Percentiles rank a stretch among this genome's conserved stretches.
These are phyloP conservation scores for Sugiyamaella smithiae DNA, from an alignment of 805 yeast species.

Conservation along the genomic window DNA sequence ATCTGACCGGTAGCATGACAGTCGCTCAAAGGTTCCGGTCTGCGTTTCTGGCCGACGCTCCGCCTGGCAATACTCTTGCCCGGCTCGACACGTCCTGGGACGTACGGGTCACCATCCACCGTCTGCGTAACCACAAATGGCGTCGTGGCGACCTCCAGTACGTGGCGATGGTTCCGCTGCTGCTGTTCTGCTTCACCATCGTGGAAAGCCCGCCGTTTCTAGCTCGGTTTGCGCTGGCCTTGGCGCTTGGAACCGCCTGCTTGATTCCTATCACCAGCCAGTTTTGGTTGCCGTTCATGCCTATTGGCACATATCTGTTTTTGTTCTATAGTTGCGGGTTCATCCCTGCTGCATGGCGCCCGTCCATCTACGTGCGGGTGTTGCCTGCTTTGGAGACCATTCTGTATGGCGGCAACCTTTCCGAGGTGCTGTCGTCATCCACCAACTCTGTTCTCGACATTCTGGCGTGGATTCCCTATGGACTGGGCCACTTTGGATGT, in stretches of 20 bases:
- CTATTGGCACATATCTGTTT: constrained; percentile 82
- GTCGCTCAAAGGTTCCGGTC: too few species aligned
- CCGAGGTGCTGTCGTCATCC: constrained; percentile 74
- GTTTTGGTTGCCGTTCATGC: constrained; percentile 78
- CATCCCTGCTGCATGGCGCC: constrained; percentile 72
- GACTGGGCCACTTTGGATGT: constrained; percentile 81
- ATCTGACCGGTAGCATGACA: too few species aligned
- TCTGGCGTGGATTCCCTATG: constrained; percentile 95
- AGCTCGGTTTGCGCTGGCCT: constrained; percentile 36
- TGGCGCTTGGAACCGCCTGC: constrained; percentile 44
- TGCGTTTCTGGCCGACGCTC: constrained; percentile 31
- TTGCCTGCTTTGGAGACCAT: constrained; percentile 91
- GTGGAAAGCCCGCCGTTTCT: constrained; percentile 33
- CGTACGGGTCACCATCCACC: constrained; percentile 31
- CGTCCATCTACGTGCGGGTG: constrained; percentile 84
- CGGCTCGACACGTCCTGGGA: constrained; percentile 35
- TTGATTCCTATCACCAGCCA: constrained; percentile 78
- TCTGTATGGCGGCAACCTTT: constrained; percentile 84
- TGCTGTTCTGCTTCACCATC: constrained; percentile 46
- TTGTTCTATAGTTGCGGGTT: constrained; percentile 74
- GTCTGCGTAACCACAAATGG: constrained; percentile 34
- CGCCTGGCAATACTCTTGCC: constrained; percentile 33
- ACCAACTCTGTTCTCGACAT: constrained; percentile 66
- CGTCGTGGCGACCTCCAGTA: constrained; percentile 44
- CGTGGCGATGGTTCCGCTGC: constrained; percentile 50